These are phyloP conservation scores for Mortierella hygrophila DNA, from an alignment of 192 early-diverging fungal species.

Conservation along the genomic window DNA sequence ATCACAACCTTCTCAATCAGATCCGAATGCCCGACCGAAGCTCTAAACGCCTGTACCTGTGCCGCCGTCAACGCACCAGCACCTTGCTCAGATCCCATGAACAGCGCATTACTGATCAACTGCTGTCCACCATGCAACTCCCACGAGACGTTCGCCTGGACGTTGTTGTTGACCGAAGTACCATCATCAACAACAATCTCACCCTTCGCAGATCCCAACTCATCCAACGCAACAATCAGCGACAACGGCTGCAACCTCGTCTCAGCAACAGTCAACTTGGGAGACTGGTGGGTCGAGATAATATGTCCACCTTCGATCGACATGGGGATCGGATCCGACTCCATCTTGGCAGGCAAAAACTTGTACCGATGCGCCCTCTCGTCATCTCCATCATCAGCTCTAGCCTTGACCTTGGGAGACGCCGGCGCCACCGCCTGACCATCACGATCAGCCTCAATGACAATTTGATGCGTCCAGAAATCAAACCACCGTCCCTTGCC, in stretches of 20 bases:
- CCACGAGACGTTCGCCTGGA: conserved; percentile 8
- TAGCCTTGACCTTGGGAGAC: conserved; percentile 2
- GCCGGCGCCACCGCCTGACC: not conserved
- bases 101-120: conserved; percentile 15
- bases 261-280: conserved; percentile 62
- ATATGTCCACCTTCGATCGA: conserved; percentile 72
- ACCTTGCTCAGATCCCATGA: conserved; percentile 1
- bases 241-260: conserved; percentile 58
- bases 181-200: conserved; percentile 75
- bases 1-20: conserved; percentile 33
- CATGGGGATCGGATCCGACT: conserved; percentile 69
- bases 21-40: conserved; percentile 8
- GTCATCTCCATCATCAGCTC: conserved; percentile 8
- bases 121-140: conserved; percentile 19
- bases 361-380: conserved; percentile 29
- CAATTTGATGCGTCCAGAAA: conserved; percentile 56
- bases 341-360: conserved; percentile 60
- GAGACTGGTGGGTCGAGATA: conserved; percentile 66
- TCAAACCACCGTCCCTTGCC: conserved; percentile 72
- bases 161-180: conserved; percentile 12
- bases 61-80: not conserved
- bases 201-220: conserved; percentile 59
- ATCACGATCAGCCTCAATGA: conserved; percentile 27
- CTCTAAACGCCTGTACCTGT: conserved; percentile 7
- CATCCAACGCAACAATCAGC: conserved; percentile 69